phyloP scores from a whole-genome alignment of 2,329 filamentous ascomycete species.

The Setomelanomma holmii region DNA sequence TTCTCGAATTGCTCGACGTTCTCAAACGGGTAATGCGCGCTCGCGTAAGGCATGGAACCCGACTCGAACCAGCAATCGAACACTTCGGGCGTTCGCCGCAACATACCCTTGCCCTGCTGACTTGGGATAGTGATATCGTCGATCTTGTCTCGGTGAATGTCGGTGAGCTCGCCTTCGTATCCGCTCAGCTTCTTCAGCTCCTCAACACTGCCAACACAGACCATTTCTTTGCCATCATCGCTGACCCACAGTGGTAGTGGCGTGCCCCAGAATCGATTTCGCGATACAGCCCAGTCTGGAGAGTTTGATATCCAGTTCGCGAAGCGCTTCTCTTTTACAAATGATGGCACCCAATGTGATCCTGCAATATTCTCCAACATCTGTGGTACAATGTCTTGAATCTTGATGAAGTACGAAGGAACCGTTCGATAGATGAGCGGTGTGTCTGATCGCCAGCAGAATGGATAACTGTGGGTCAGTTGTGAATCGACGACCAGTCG shows the following conservation, averaged over 20 bases:
- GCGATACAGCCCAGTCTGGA: conserved; percentile 92
- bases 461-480: conserved; percentile 89
- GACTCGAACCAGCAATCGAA: conserved; percentile 99
- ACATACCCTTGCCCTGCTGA: conserved; percentile 81
- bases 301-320: conserved; percentile 90
- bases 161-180: conserved; percentile 80
- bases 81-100: conserved; percentile 83
- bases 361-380: conserved; percentile 91
- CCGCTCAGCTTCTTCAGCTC: conserved; percentile 87
- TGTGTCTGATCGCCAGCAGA: conserved; percentile 94
- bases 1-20: conserved; percentile 81
- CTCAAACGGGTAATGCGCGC: conserved; percentile 90
- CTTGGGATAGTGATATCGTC: conserved; percentile 95
- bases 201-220: conserved; percentile 84
- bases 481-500: conserved; percentile 85
- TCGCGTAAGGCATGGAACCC: conserved; percentile 93
- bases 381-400: conserved; percentile 80
- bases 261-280: conserved; percentile 95
- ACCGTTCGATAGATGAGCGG: conserved; percentile 92
- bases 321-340: conserved; percentile 91
- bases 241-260: conserved; percentile 92
- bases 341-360: conserved; percentile 89
- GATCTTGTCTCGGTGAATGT: conserved; percentile 91
- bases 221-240: conserved; percentile 83
- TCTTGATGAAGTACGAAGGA: conserved; percentile 93